Conservation (phyloP, 1,284 basidiomycete genomes). For the Cutaneotrichosporon spelunceum region DNA sequence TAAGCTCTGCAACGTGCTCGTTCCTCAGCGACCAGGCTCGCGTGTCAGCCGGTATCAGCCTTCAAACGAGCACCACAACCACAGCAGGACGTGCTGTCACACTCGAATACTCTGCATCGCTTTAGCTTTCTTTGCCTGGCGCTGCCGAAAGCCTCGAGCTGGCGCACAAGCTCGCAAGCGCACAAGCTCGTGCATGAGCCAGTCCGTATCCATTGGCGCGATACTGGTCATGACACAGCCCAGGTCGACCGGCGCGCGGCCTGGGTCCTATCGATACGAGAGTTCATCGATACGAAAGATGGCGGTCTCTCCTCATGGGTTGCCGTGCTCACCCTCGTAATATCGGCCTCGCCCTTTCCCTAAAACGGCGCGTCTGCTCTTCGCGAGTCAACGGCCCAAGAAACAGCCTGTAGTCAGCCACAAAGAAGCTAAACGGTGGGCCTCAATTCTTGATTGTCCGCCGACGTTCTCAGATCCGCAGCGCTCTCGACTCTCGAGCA, state of each 20-base stretch:
- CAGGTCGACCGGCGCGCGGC: slow-evolving; percentile 28
- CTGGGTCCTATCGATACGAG: slow-evolving; percentile 30
- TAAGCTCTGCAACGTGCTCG: too few relatives aligned
- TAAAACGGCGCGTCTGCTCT: slow-evolving; percentile 32
- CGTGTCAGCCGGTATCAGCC: too few relatives aligned
- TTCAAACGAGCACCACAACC: too few relatives aligned
- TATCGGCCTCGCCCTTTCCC: slow-evolving; percentile 30
- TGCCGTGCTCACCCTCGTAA: slow-evolving; percentile 34
- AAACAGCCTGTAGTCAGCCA: background rate
- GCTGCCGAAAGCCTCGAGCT: slow-evolving; percentile 3
- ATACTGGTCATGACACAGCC: slow-evolving; percentile 39
- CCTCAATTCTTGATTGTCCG: too few relatives aligned
- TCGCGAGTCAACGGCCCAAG: slow-evolving; percentile 37
- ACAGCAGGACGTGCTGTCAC: background rate
- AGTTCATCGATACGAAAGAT: slow-evolving; percentile 38
- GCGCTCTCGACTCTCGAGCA: too few relatives aligned
- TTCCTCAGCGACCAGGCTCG: too few relatives aligned
- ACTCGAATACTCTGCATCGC: background rate
- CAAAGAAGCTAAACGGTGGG: background rate
- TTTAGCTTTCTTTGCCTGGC: background rate
- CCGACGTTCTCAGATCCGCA: too few relatives aligned
- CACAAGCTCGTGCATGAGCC: slow-evolving; percentile 6
- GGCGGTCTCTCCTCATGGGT: slow-evolving; percentile 35
- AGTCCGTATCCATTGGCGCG: slow-evolving; percentile 29
- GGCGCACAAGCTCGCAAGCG: slow-evolving; percentile 10